These are phyloP conservation scores for Coccomyxa subellipsoidea DNA, from an alignment of 163 green algal genomes.

Conservation along the genomic window DNA sequence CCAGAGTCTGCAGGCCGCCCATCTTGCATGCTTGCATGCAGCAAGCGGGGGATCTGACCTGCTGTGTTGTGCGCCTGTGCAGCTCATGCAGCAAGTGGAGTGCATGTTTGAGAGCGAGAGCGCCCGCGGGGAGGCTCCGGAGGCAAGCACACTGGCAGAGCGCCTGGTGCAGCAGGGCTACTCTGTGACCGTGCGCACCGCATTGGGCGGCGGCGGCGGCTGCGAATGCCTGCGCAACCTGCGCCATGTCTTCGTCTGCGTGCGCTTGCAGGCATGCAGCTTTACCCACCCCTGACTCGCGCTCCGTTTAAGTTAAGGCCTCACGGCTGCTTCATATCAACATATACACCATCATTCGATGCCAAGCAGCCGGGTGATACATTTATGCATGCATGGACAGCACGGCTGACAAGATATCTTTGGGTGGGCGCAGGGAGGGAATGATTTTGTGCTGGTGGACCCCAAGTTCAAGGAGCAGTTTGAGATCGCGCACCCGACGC, in stretches of 20 bases:
- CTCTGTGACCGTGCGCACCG: constrained; percentile 48
- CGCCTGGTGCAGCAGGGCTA: constrained; percentile 54
- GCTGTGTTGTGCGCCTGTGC: neutral
- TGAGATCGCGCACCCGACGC: constrained; percentile 49
- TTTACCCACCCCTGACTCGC: no score
- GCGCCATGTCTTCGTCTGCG: constrained; percentile 63
- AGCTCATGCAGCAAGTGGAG: constrained; percentile 18
- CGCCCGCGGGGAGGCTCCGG: neutral
- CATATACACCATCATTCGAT: no score
- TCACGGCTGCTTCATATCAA: no score
- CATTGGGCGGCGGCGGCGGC: constrained; percentile 62
- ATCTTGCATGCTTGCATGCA: no score
- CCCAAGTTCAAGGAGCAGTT: constrained; percentile 62
- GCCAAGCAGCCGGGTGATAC: no score
- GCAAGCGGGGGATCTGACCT: neutral
- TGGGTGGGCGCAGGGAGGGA: neutral
- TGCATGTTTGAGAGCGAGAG: neutral
- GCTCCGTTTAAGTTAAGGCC: no score
- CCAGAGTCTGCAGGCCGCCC: no score
- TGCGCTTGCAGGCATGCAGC: neutral
- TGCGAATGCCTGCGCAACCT: constrained; percentile 73
- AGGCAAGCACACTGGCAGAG: constrained; percentile 40
- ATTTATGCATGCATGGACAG: no score
- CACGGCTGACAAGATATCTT: neutral
- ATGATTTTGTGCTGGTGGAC: constrained; percentile 39